Evolutionary conservation across 148 eudicot genomes (phyloP).

Genomic region (Agrostemma githago): DNA sequence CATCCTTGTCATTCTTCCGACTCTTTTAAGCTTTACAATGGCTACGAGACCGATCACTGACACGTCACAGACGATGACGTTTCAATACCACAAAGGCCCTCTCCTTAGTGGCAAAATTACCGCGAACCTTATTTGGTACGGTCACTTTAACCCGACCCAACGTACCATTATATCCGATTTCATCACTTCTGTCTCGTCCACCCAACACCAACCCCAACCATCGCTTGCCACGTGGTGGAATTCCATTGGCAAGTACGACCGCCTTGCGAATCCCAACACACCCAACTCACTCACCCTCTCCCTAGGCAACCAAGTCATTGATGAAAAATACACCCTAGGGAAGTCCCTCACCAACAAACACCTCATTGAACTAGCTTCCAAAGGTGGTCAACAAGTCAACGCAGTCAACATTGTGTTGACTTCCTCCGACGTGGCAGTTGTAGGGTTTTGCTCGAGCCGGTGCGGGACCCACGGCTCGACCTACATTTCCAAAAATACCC

Average conservation of each 20-base stretch:
- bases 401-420: conserved; percentile 40
- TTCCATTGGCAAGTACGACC: conserved; percentile 29
- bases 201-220: conserved; percentile 12
- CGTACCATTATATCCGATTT: conserved; percentile 37
- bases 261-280: conserved; percentile 21
- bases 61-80: conserved; percentile 15
- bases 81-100: conserved; percentile 38
- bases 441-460: conserved; percentile 37
- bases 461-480: conserved; percentile 46
- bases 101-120: conserved; percentile 36
- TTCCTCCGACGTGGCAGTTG: conserved; percentile 38
- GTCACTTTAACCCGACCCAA: conserved; percentile 32
- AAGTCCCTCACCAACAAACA: conserved; percentile 30
- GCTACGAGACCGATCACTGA: conserved; percentile 15
- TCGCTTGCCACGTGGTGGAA: conserved; percentile 37
- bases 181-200: conserved; percentile 27
- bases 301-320: conserved; percentile 24
- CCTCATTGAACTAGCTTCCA: conserved; percentile 18
- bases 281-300: conserved; percentile 7
- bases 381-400: conserved; percentile 21
- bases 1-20: neutral
- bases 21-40: neutral
- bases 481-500: conserved; percentile 7
- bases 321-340: conserved; percentile 29
- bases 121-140: conserved; percentile 44